Percentiles rank a stretch among this genome's conserved stretches.
Evolutionary conservation across 106 monocot species (phyloP).

Genomic region (Agapanthus africanus): DNA sequence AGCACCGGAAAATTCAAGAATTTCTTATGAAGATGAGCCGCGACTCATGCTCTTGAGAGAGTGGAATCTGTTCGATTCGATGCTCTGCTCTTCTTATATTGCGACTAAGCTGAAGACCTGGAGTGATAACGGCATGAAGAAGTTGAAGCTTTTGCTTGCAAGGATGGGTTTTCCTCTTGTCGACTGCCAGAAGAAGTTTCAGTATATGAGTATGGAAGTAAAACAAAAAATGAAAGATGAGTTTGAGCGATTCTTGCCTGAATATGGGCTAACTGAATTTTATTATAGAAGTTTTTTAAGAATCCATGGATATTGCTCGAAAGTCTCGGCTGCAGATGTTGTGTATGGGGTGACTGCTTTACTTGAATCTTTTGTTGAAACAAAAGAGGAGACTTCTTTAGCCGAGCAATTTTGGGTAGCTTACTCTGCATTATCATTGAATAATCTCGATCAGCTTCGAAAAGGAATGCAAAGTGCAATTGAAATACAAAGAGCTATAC

Average conservation of each 20-base stretch:
- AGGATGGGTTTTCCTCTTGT: conserved; percentile 83
- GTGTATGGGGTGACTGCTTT: conserved; percentile 87
- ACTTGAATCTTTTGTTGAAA: conserved; percentile 52
- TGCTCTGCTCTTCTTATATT: conserved; percentile 90
- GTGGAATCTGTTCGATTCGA: conserved; percentile 89
- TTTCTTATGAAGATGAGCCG: conserved; percentile 88
- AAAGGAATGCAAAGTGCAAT: conserved; percentile 93
- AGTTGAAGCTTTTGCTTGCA: conserved; percentile 79
- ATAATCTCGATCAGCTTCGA: conserved; percentile 50
- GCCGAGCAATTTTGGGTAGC: conserved; percentile 82
- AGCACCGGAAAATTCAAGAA: conserved; percentile 75
- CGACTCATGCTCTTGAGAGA: conserved; percentile 82
- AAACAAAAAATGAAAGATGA: conserved; percentile 73
- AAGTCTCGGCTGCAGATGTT: conserved; percentile 91
- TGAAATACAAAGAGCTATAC: conserved; percentile 80
- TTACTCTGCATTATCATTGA: conserved; percentile 72
- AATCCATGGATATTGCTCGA: conserved; percentile 70
- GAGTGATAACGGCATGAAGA: conserved; percentile 93
- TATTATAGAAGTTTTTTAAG: conserved; percentile 80
- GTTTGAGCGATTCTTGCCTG: conserved; percentile 79
- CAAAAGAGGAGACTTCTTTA: conserved; percentile 24
- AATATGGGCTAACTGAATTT: conserved; percentile 82
- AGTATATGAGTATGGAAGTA: conserved; percentile 95
- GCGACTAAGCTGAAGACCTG: conserved; percentile 94
- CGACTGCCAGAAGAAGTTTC: conserved; percentile 92